Evolutionary conservation across 169 alveolate species (phyloP).

Genomic region (Plasmodium adleri): DNA sequence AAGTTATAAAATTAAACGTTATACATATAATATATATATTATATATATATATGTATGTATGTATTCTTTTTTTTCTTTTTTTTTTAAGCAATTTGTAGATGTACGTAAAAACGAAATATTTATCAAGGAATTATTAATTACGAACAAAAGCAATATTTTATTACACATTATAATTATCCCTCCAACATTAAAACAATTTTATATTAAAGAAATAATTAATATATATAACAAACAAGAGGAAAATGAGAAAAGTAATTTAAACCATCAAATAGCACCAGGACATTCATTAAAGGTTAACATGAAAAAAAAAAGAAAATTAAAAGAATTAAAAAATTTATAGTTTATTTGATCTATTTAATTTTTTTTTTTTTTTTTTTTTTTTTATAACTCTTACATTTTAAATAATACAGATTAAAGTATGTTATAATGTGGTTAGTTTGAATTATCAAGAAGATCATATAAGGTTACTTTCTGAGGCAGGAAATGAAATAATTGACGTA

Average conservation of each 20-base stretch:
- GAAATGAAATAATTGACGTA: slow-evolving; percentile 49
- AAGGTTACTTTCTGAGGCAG: slow-evolving; percentile 63
- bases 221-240: slow-evolving; percentile 61
- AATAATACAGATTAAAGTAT: slow-evolving; percentile 37
- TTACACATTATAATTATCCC: slow-evolving; percentile 63
- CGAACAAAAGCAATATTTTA: slow-evolving; percentile 54
- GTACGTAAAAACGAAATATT: slow-evolving; percentile 15
- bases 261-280: slow-evolving; percentile 75
- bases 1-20: too few species aligned
- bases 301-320: neutral
- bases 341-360: slow-evolving; percentile 2
- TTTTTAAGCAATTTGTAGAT: slow-evolving; percentile 45
- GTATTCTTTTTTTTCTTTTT: neutral
- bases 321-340: neutral
- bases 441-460: slow-evolving; percentile 44
- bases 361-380: slow-evolving; percentile 39
- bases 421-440: slow-evolving; percentile 45
- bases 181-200: slow-evolving; percentile 38
- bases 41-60: neutral
- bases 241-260: slow-evolving; percentile 45
- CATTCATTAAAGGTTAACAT: slow-evolving; percentile 54
- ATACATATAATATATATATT: neutral
- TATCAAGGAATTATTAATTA: slow-evolving; percentile 42
- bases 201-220: slow-evolving; percentile 67
- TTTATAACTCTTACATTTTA: neutral